These are phyloP conservation scores for Eragrostis nindensis DNA, from an alignment of 176 grass and related monocot genomes.

Conservation along the genomic window DNA sequence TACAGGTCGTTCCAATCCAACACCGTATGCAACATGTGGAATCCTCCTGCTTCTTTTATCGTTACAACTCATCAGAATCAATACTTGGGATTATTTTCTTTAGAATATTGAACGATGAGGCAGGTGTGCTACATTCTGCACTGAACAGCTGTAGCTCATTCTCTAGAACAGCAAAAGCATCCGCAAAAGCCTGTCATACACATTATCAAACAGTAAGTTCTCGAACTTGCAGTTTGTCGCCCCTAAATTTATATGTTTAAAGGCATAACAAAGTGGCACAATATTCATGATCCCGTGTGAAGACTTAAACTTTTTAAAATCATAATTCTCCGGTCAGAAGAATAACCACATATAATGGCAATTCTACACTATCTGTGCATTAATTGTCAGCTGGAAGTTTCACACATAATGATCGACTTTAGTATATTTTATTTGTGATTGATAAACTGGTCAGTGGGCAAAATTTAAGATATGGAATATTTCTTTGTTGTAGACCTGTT, in stretches of 20 bases:
- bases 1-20: slow-evolving; percentile 33
- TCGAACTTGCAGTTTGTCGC: neutral
- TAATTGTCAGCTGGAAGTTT: neutral
- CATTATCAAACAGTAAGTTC: slow-evolving; percentile 20
- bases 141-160: slow-evolving; percentile 75
- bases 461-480: neutral
- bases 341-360: slow-evolving; percentile 4
- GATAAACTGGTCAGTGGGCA: neutral
- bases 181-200: slow-evolving; percentile 87
- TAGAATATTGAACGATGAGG: slow-evolving; percentile 71
- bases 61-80: slow-evolving; percentile 59
- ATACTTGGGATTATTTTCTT: slow-evolving; percentile 93
- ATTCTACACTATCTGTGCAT: neutral
- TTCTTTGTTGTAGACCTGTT: neutral
- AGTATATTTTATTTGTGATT: too few species aligned
- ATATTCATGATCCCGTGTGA: neutral
- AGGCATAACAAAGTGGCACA: slow-evolving; percentile 21
- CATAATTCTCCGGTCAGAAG: slow-evolving; percentile 7
- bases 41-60: slow-evolving; percentile 16
- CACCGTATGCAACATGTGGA: neutral
- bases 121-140: slow-evolving; percentile 55
- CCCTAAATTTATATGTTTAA: slow-evolving; percentile 28
- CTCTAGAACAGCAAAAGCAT: slow-evolving; percentile 87
- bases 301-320: slow-evolving; percentile 17
- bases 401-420: neutral